phyloP scores from a whole-genome alignment of 345 rosid species.

The Camelina hispida region DNA sequence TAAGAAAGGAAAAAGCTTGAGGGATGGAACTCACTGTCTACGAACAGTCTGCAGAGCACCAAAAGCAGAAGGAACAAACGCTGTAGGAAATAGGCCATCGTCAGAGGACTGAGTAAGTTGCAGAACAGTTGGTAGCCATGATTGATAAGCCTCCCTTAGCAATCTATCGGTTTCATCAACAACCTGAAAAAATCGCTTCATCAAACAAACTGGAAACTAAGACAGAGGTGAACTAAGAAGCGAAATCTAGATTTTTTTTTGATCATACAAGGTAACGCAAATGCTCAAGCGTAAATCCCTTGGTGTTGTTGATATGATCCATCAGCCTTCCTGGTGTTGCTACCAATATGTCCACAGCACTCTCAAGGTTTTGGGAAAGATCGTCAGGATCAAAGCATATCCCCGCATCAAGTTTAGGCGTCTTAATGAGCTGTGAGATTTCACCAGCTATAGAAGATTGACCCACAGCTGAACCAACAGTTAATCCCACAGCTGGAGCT shows the following conservation, averaged over 20 bases:
- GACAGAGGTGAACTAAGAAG: not conserved
- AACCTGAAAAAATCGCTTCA: conserved; percentile 60
- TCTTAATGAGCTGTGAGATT: conserved; percentile 74
- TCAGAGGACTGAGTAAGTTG: conserved; percentile 53
- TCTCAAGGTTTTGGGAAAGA: conserved; percentile 54
- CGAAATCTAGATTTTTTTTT: conserved; percentile 3
- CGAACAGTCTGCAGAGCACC: conserved; percentile 75
- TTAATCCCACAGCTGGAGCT: conserved; percentile 89
- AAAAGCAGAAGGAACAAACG: conserved; percentile 50
- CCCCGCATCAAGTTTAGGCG: conserved; percentile 80
- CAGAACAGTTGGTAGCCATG: conserved; percentile 95
- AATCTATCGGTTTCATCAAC: conserved; percentile 96
- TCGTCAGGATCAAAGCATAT: conserved; percentile 83
- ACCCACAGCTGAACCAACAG: conserved; percentile 96
- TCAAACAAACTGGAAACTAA: not conserved
- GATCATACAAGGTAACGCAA: conserved; percentile 85
- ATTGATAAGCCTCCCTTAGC: conserved; percentile 92
- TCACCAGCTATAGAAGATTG: conserved; percentile 91
- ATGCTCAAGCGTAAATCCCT: conserved; percentile 94
- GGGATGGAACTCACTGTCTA: conserved; percentile 66
- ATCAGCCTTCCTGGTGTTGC: conserved; percentile 99
- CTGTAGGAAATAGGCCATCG: conserved; percentile 46
- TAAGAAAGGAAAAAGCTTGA: not conserved
- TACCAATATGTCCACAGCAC: conserved; percentile 89
- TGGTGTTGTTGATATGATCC: conserved; percentile 89